Evolutionary conservation across 73 alveolate genomes (phyloP), one percentile per base, ranked within the genome.

Genomic region (Symbiodinium natans): DNA sequence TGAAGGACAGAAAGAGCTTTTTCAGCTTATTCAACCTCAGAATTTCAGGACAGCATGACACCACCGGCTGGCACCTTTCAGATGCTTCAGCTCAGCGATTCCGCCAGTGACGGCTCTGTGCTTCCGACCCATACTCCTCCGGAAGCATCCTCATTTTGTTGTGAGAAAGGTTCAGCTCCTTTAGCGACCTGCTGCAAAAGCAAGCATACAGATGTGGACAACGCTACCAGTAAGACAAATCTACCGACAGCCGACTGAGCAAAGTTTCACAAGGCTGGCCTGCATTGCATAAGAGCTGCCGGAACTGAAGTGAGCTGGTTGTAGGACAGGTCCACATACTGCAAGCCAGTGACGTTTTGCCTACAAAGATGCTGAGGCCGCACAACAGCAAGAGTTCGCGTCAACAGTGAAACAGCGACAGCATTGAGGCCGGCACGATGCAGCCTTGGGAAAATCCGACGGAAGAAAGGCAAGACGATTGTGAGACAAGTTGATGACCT

Each of bases 401-500:
- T 56, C 75, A 56, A 21, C 31, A 21, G 27, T 21, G 75, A 29
- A 1, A 56, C 3, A 2, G 27, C 17, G 27, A 21, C 1, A 21
- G 17, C 31, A 29, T 56, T 63, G 80, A 63, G 80, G 80, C 29
- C 19, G 27, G 31, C 29, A 41, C 95, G 88, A 84, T 3, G 89
- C 88, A 17, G 97, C 71, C 39, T 73, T 59, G 10, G 97, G 97
- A 43, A 90, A 90, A 85, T 90, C 97, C 31, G 52, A 41, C 77
- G 97, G 97, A 48, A 90, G 41, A 41, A 90, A 40, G 2, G 97
- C 48, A 40, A 90, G 87, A 42, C 97, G 97, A 54, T 90, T 90
- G 88, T 90, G 97, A 17, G 97, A 90, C 80, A 90, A 42, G 75
- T 71, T 90, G 89, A 90, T 71, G 41, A 90, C 97, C 95, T 88